phyloP scores from a whole-genome alignment of 2,329 filamentous ascomycete species.

The Claviceps sp. region DNA sequence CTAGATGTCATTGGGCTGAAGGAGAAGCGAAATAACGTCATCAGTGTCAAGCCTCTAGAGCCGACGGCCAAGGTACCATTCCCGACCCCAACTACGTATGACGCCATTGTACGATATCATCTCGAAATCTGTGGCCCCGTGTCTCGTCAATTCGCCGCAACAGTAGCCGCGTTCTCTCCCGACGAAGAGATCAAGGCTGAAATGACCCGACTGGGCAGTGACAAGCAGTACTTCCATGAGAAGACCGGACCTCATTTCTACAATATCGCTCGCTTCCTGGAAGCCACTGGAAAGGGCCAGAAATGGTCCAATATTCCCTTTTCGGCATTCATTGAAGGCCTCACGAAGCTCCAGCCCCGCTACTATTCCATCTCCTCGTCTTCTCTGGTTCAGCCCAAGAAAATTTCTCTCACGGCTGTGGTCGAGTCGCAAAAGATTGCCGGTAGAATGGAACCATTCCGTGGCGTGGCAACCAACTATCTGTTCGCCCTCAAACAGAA shows the following conservation, averaged over 20 bases:
- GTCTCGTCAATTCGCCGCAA: slow-evolving; percentile 86
- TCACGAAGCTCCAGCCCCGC: slow-evolving; percentile 89
- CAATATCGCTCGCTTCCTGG: slow-evolving; percentile 79
- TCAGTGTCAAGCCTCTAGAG: slow-evolving; percentile 83
- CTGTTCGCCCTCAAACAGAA: slow-evolving; percentile 90
- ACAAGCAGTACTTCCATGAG: slow-evolving; percentile 91
- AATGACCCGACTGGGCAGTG: slow-evolving; percentile 74
- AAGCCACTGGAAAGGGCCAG: slow-evolving; percentile 56
- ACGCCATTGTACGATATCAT: slow-evolving; percentile 86
- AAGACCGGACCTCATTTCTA: slow-evolving; percentile 70
- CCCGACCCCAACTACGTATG: slow-evolving; percentile 91
- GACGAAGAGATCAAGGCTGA: slow-evolving; percentile 74
- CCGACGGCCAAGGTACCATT: slow-evolving; percentile 95
- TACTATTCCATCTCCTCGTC: slow-evolving; percentile 99
- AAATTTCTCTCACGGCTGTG: slow-evolving; percentile 88
- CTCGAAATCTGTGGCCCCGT: slow-evolving; percentile 93
- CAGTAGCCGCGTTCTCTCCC: slow-evolving; percentile 78
- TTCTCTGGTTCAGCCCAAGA: slow-evolving; percentile 83
- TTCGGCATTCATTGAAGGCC: slow-evolving; percentile 82
- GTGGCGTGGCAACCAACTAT: slow-evolving; percentile 95
- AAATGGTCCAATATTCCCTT: slow-evolving; percentile 81
- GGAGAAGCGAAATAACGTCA: slow-evolving; percentile 67
- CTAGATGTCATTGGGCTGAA: slow-evolving; percentile 63
- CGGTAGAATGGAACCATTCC: slow-evolving; percentile 66
- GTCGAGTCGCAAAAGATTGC: slow-evolving; percentile 75